Conservation (phyloP, 2,329 filamentous ascomycete species). For the Ceratocystis lukuohia region DNA sequence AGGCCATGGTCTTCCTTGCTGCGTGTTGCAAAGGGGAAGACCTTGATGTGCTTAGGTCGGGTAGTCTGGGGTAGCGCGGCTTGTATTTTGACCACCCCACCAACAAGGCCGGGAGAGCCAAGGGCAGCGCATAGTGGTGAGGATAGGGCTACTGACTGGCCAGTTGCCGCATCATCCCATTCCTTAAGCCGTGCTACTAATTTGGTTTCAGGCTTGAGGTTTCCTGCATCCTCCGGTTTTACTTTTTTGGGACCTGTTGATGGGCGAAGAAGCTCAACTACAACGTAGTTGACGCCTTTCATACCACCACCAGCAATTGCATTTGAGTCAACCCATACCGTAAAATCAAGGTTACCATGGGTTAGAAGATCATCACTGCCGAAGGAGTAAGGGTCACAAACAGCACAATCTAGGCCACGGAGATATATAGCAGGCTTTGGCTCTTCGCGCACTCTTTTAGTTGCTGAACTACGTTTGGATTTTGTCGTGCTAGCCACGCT, state of each 20-base stretch:
- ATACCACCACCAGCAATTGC: slow-evolving; percentile 58
- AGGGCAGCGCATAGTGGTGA: slow-evolving; percentile 61
- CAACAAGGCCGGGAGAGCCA: slow-evolving; percentile 59
- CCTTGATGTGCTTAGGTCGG: slow-evolving; percentile 48
- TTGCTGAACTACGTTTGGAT: slow-evolving; percentile 65
- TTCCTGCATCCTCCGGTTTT: slow-evolving; percentile 52
- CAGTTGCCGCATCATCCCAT: slow-evolving; percentile 82
- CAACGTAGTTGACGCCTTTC: slow-evolving; percentile 61
- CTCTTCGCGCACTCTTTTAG: slow-evolving; percentile 48
- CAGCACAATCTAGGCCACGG: slow-evolving; percentile 57
- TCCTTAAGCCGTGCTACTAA: slow-evolving; percentile 60
- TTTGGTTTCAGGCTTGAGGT: slow-evolving; percentile 39
- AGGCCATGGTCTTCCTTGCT: slow-evolving; percentile 51
- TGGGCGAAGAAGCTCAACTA: slow-evolving; percentile 77
- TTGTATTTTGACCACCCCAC: slow-evolving; percentile 77
- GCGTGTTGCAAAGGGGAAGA: slow-evolving; percentile 62
- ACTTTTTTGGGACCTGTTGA: slow-evolving; percentile 56
- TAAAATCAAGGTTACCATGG: slow-evolving; percentile 40
- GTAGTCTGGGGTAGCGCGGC: slow-evolving; percentile 61
- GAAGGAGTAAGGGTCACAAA: slow-evolving; percentile 48
- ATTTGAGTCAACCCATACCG: slow-evolving; percentile 76
- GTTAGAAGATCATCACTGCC: slow-evolving; percentile 55
- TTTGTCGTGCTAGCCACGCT: slow-evolving; percentile 70
- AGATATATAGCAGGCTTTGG: slow-evolving; percentile 59
- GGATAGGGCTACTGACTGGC: slow-evolving; percentile 67